These are phyloP conservation scores for Fomes fomentarius DNA, from an alignment of 1,284 basidiomycete species.

Conservation along the genomic window DNA sequence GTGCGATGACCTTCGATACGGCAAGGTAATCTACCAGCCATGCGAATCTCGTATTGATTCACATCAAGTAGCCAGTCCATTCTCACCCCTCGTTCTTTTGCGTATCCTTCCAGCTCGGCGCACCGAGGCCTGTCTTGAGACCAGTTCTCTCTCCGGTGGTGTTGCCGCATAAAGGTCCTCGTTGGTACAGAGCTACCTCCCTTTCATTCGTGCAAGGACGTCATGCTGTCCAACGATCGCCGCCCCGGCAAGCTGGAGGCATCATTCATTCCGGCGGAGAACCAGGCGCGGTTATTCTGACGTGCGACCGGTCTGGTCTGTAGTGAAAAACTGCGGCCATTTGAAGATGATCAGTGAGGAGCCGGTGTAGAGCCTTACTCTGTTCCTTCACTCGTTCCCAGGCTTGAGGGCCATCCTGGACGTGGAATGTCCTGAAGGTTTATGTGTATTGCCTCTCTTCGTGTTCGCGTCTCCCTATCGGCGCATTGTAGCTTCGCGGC, in stretches of 20 bases:
- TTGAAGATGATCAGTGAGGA: neutral
- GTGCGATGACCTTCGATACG: neutral
- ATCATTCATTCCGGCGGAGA: neutral
- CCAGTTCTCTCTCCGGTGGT: neutral
- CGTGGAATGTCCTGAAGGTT: neutral
- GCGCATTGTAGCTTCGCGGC: conserved; percentile 11
- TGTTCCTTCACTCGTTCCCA: conserved; percentile 4
- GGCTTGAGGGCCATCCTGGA: no score
- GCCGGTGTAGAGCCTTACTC: neutral
- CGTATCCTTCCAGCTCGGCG: neutral
- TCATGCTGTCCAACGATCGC: neutral
- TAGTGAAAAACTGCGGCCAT: conserved; percentile 1
- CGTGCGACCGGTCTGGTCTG: neutral
- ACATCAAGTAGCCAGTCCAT: neutral
- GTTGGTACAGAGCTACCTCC: neutral
- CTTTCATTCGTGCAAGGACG: neutral
- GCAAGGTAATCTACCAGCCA: neutral
- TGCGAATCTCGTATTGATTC: neutral
- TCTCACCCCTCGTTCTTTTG: neutral
- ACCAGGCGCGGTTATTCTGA: neutral
- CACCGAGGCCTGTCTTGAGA: neutral
- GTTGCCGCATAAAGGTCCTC: neutral
- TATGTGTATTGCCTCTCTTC: neutral
- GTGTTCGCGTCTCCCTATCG: conserved; percentile 11
- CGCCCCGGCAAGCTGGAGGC: neutral